Conservation (phyloP, 768 basidiomycete species). For the Macrolepiota albuminosa region DNA sequence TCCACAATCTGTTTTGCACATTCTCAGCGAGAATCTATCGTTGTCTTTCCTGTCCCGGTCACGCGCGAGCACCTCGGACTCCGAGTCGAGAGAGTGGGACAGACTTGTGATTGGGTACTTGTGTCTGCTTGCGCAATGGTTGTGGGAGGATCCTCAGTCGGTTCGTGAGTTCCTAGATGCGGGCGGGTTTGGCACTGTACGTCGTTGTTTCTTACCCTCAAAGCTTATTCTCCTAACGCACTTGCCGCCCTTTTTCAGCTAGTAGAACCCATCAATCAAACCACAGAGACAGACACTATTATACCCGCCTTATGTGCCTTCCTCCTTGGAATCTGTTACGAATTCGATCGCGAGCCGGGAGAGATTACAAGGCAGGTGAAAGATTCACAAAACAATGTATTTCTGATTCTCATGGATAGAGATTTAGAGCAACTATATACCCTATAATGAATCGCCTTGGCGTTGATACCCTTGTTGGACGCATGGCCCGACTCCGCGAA, state of each 20-base stretch:
- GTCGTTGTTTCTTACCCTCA: conserved; percentile 24
- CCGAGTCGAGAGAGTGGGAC: conserved; percentile 86
- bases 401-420: conserved; percentile 2
- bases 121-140: conserved; percentile 81
- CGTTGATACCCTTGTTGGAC: conserved; percentile 81
- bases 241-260: conserved; percentile 37
- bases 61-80: conserved; percentile 58
- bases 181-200: conserved; percentile 84
- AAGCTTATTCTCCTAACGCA: neutral
- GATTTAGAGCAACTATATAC: conserved; percentile 69
- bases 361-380: conserved; percentile 81
- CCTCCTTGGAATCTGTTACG: conserved; percentile 90
- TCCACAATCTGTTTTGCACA: conserved; percentile 72
- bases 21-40: conserved; percentile 88
- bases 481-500: conserved; percentile 84
- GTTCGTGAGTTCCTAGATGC: conserved; percentile 89
- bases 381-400: neutral
- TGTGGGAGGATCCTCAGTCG: conserved; percentile 91
- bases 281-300: conserved; percentile 76
- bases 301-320: conserved; percentile 91
- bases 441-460: conserved; percentile 89
- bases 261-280: conserved; percentile 92
- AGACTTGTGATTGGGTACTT: conserved; percentile 84
- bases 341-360: conserved; percentile 93
- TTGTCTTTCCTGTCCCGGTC: conserved; percentile 77